phyloP scores from a whole-genome alignment of 73 alveolate genomes.

The Paramecium biaurelia region DNA sequence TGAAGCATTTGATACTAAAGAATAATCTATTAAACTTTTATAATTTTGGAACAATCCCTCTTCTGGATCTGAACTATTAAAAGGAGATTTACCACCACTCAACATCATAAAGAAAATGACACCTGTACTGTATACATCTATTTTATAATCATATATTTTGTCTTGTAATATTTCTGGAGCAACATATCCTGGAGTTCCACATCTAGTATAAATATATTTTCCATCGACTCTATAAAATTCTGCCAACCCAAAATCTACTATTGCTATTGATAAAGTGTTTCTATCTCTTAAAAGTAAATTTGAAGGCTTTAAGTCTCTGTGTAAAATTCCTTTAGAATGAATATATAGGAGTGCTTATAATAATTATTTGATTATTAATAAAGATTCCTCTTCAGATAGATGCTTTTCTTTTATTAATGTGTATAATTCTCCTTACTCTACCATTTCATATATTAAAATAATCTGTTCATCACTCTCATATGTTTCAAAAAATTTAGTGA shows the following conservation, averaged over 20 bases:
- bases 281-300: slow-evolving; percentile 70
- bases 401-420: neutral
- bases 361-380: neutral
- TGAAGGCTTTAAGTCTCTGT: slow-evolving; percentile 80
- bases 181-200: slow-evolving; percentile 85
- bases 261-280: slow-evolving; percentile 64
- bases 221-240: slow-evolving; percentile 64
- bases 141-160: slow-evolving; percentile 65
- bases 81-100: slow-evolving; percentile 80
- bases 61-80: slow-evolving; percentile 11
- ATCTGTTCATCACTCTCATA: neutral
- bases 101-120: slow-evolving; percentile 71
- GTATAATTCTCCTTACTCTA: neutral
- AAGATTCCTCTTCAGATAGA: neutral
- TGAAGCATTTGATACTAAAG: neutral
- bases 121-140: slow-evolving; percentile 80
- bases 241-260: slow-evolving; percentile 49
- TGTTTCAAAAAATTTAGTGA: neutral
- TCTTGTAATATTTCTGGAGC: slow-evolving; percentile 84
- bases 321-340: slow-evolving; percentile 69
- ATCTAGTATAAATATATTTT: slow-evolving; percentile 57
- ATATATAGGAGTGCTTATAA: neutral
- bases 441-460: neutral
- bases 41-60: neutral
- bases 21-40: neutral